Evolutionary conservation across 257 asterid species (phyloP).

Genomic region (Gentiana straminea): DNA sequence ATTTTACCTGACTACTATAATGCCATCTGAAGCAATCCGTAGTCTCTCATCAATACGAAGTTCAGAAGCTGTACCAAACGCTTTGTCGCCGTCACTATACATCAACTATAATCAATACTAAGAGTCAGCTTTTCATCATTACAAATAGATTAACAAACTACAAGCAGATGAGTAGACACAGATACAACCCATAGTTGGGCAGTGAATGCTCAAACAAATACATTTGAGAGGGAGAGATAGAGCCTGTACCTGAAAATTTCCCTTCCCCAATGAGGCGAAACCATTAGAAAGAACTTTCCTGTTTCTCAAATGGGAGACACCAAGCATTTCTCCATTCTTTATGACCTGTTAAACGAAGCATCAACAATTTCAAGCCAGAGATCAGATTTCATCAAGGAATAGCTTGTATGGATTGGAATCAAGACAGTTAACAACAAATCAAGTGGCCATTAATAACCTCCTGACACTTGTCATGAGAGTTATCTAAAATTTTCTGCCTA

Average conservation of each 20-base stretch:
- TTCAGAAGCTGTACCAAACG: constrained; percentile 90
- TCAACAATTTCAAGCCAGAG: not conserved
- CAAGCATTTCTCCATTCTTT: constrained; percentile 98
- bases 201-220: too few relatives aligned
- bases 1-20: constrained; percentile 72
- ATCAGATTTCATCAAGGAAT: too few relatives aligned
- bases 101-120: constrained; percentile 54
- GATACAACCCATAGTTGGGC: too few relatives aligned
- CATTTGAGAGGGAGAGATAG: constrained; percentile 13
- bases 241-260: constrained; percentile 68
- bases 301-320: constrained; percentile 91
- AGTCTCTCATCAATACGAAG: constrained; percentile 86
- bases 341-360: constrained; percentile 52
- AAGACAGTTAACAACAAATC: too few relatives aligned
- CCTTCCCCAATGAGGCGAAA: constrained; percentile 76
- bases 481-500: too few relatives aligned
- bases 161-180: too few relatives aligned
- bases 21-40: constrained; percentile 91
- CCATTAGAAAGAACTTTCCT: constrained; percentile 92
- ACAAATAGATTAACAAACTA: too few relatives aligned
- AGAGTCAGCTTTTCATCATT: constrained; percentile 8
- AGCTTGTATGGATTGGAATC: too few relatives aligned
- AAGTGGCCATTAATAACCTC: too few relatives aligned
- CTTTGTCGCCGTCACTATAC: constrained; percentile 99
- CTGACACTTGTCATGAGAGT: too few relatives aligned